A percentile compares a stretch with the other conserved stretches of the same genome.
Evolutionary conservation across 202 grass and related monocot genomes (phyloP).

Genomic region (Carex arenaria): DNA sequence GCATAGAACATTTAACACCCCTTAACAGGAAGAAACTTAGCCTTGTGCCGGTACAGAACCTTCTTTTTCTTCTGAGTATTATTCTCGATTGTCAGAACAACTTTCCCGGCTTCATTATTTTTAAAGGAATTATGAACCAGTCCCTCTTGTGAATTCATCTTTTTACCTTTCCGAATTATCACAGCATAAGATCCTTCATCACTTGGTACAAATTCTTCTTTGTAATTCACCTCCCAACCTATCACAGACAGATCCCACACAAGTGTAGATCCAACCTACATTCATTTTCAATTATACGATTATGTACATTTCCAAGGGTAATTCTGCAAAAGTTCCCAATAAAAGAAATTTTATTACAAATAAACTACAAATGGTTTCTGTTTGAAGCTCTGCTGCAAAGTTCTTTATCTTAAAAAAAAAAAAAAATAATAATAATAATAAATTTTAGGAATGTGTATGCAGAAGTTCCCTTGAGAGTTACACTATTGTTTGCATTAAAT

Average conservation of each 20-base stretch:
- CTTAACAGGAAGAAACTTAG: conserved; percentile 49
- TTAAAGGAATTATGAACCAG: conserved; percentile 70
- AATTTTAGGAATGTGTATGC: neutral
- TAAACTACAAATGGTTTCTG: neutral
- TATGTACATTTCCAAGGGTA: neutral
- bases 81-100: conserved; percentile 74
- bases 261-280: conserved; percentile 50
- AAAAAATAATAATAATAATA: neutral
- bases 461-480: neutral
- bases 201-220: conserved; percentile 75
- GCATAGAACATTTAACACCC: conserved; percentile 29
- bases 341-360: neutral
- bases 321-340: neutral
- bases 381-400: neutral
- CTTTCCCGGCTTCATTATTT: conserved; percentile 58
- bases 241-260: conserved; percentile 67
- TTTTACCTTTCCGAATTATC: conserved; percentile 69
- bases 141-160: conserved; percentile 47
- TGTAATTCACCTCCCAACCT: conserved; percentile 88
- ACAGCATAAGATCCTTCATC: conserved; percentile 81
- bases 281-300: neutral
- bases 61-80: conserved; percentile 60
- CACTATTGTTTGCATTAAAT: neutral
- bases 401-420: neutral
- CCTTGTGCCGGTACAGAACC: conserved; percentile 70